Percentiles rank a stretch among this genome's conserved stretches.
phyloP scores from a whole-genome alignment of 75 land plant species.

The Cupressus sempervirens region DNA sequence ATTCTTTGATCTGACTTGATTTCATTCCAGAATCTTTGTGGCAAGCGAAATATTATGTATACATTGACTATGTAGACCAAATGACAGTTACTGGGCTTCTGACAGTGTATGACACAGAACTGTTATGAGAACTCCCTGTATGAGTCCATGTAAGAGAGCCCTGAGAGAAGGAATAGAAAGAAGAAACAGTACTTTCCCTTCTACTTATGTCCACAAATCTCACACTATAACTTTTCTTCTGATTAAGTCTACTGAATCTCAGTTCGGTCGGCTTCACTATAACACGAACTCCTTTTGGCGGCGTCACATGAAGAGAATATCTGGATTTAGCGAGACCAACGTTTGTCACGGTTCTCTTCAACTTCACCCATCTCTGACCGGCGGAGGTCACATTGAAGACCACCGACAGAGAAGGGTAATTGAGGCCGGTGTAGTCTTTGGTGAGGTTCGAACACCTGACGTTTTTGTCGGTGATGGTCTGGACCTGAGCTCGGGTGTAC shows the following conservation, averaged over 20 bases:
- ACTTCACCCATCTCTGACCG: not conserved
- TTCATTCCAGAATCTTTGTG: too few species aligned
- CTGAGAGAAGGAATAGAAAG: not conserved
- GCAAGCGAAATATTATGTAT: too few species aligned
- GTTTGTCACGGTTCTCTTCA: slow-evolving; percentile 30
- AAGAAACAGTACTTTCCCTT: not conserved
- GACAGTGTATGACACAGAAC: not conserved
- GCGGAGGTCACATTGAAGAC: slow-evolving; percentile 10
- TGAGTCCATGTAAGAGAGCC: slow-evolving; percentile 4
- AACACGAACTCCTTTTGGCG: slow-evolving; percentile 25
- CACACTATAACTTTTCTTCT: slow-evolving; percentile 22
- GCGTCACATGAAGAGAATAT: slow-evolving; percentile 18
- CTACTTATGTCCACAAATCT: not conserved
- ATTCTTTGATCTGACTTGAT: too few species aligned
- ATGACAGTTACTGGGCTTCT: not conserved
- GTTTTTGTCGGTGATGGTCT: slow-evolving; percentile 16
- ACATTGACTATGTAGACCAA: not conserved
- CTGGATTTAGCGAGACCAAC: slow-evolving; percentile 18
- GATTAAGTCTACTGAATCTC: slow-evolving; percentile 20
- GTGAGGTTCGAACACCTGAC: slow-evolving; percentile 4
- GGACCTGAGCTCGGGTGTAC: slow-evolving; percentile 5
- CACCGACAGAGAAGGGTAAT: slow-evolving; percentile 34
- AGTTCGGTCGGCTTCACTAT: slow-evolving; percentile 26
- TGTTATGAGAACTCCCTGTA: not conserved
- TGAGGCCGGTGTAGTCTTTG: slow-evolving; percentile 17